Base-by-base conservation (phyloP, 1,284 basidiomycete genomes). In the Fomes fomentarius region DNA sequence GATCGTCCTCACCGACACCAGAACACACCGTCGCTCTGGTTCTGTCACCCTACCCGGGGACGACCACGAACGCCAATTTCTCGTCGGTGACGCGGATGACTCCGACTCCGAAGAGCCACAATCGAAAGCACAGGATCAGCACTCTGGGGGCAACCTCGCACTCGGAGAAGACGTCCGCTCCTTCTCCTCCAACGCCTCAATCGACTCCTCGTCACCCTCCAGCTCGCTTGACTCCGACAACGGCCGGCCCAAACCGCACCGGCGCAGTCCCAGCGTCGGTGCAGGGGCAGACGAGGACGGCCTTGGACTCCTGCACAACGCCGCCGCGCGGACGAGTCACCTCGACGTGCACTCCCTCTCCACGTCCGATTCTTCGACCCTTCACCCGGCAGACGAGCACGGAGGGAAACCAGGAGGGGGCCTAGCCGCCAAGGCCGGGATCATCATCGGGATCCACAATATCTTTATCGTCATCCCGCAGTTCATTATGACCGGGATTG, bases 371-470 rank as follows among this genome's bases (percentile, higher is more conserved):
- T 46, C 56, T n/a, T 51, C 47, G 7, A 55, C 45, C 15, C 60
- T 66, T 8, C 33, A 37, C 15, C 56, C 45, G 5, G 50, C 43
- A 1, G 54, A 38, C 14, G 50, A 45, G 28, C 47, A 52, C 15
- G 50, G 39, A 15, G 50, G n/a, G 30, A 47, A 56, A 35, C 26
- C 39, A 3, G 57, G 57, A 0, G 55, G 62, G 1, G 67, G 64
- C 17, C 62, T 74, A 8, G 68, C 69, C n/a, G 65, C 67, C 14
- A 93, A 94, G 69, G 92, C 93, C 0, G 94, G 94, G n/a, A 87
- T 93, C 28, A 94, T 96, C 53, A 75, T 96, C 50, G 93, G 93
- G 33, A 95, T 96, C 52, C 93, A 96, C 70, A 97, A 96, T 64
- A 81, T 96, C 49, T 95, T 91, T 68, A 78, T 96, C 60, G 94